These are phyloP conservation scores for Chenopodium berlandieri DNA, from an alignment of 148 eudicot species.

Conservation along the genomic window DNA sequence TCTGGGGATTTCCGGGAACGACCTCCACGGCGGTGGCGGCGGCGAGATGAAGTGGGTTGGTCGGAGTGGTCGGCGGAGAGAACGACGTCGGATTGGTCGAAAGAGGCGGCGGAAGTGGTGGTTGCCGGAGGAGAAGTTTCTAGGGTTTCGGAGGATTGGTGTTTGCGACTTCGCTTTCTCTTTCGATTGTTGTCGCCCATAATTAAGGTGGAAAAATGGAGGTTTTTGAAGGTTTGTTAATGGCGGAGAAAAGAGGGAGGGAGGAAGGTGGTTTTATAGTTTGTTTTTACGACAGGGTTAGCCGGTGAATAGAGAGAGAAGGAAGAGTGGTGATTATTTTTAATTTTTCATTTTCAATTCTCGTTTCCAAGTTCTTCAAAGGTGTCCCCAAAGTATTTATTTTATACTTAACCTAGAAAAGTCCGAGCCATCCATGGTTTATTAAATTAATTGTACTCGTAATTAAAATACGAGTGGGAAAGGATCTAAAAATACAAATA, in stretches of 20 bases:
- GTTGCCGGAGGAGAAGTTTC: neutral
- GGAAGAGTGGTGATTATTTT: neutral
- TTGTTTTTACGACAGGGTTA: neutral
- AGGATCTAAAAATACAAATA: too few species aligned
- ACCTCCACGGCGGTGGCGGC: neutral
- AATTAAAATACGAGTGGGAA: too few species aligned
- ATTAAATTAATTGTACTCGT: too few species aligned
- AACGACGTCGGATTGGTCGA: neutral
- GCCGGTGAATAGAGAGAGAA: neutral
- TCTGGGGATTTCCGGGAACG: neutral
- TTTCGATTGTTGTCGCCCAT: slow-evolving; percentile 13
- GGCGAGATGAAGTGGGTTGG: neutral
- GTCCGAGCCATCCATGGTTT: too few species aligned
- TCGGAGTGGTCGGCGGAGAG: neutral
- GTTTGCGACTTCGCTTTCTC: neutral
- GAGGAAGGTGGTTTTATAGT: neutral
- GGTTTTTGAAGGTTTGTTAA: neutral
- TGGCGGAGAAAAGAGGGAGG: neutral
- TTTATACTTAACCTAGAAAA: too few species aligned
- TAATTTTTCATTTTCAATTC: too few species aligned
- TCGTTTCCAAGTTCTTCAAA: too few species aligned
- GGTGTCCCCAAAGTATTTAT: too few species aligned
- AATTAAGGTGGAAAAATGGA: neutral
- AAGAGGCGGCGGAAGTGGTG: neutral
- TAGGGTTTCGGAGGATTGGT: slow-evolving; percentile 2